These are phyloP conservation scores for Camellia oleifera DNA, from an alignment of 179 eudicot genomes.

Conservation along the genomic window DNA sequence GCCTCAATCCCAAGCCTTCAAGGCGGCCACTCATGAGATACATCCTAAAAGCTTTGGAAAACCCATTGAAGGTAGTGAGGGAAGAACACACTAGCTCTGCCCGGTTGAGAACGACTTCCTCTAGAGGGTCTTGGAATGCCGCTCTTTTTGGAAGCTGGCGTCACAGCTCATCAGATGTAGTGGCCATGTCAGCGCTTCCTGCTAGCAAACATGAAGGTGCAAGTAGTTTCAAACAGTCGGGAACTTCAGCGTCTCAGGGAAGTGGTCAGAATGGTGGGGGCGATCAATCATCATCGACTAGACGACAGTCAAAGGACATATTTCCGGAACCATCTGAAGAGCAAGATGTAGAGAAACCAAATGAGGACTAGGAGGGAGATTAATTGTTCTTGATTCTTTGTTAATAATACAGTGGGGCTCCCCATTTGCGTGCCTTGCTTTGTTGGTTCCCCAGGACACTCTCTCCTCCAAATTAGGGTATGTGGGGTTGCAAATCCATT, in stretches of 20 bases:
- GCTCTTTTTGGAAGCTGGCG: slow-evolving; percentile 95
- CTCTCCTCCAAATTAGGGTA: background rate
- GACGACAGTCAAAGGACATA: slow-evolving; percentile 67
- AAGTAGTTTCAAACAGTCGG: slow-evolving; percentile 53
- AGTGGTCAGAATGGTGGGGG: slow-evolving; percentile 48
- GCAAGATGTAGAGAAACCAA: slow-evolving; percentile 43
- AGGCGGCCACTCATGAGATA: slow-evolving; percentile 86
- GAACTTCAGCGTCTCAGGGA: slow-evolving; percentile 66
- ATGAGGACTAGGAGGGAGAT: slow-evolving; percentile 29
- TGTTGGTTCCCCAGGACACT: background rate
- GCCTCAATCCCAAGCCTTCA: slow-evolving; percentile 83
- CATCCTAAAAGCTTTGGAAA: slow-evolving; percentile 81
- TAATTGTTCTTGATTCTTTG: slow-evolving; percentile 29
- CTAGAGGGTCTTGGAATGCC: slow-evolving; percentile 88
- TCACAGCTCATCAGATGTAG: slow-evolving; percentile 61
- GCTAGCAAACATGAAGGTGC: slow-evolving; percentile 34
- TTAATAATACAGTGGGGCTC: slow-evolving; percentile 27
- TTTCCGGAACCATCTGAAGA: slow-evolving; percentile 66
- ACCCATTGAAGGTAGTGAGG: slow-evolving; percentile 86
- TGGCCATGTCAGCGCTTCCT: slow-evolving; percentile 23
- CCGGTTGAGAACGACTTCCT: slow-evolving; percentile 69
- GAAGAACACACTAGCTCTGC: slow-evolving; percentile 68
- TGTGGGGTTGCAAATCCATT: slow-evolving; percentile 14
- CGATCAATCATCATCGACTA: slow-evolving; percentile 49
- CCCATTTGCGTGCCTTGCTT: slow-evolving; percentile 31